Evolutionary conservation across 345 rosid genomes (phyloP).

Genomic region (Clarkia xantiana): DNA sequence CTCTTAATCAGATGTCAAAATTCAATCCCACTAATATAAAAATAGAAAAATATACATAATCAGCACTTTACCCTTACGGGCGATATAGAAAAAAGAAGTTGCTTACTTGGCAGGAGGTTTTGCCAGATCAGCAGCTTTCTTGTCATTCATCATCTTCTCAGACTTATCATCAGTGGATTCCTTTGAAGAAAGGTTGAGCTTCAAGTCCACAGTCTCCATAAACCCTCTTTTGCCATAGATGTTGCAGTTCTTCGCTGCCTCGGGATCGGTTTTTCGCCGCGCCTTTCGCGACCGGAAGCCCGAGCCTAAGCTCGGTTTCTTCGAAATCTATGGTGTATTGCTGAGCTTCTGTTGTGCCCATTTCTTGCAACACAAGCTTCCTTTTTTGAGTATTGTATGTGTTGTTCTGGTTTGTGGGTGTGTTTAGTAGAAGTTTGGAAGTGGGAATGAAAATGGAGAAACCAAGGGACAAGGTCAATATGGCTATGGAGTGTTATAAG

Average conservation of each 20-base stretch:
- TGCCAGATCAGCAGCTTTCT: too few species aligned
- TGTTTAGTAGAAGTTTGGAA: too few species aligned
- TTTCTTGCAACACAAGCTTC: slow-evolving; percentile 3
- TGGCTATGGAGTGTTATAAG: slow-evolving; percentile 13
- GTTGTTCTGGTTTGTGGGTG: too few species aligned
- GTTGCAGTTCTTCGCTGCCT: slow-evolving; percentile 5
- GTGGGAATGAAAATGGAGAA: background rate
- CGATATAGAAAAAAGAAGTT: too few species aligned
- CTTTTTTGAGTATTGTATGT: background rate
- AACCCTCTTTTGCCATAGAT: slow-evolving; percentile 52
- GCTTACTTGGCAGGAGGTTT: slow-evolving; percentile 1
- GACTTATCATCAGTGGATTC: slow-evolving; percentile 7
- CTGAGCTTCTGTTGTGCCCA: slow-evolving; percentile 9
- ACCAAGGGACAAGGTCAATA: slow-evolving; percentile 7
- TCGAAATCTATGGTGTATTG: slow-evolving; percentile 56
- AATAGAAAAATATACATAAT: too few species aligned
- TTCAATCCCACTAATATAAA: too few species aligned
- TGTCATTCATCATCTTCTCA: slow-evolving; percentile 12
- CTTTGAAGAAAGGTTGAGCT: slow-evolving; percentile 48
- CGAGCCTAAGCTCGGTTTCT: slow-evolving; percentile 77
- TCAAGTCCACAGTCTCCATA: slow-evolving; percentile 50
- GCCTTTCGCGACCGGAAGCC: slow-evolving; percentile 6
- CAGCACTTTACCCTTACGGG: too few species aligned
- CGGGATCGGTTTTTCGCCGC: background rate
- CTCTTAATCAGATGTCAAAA: too few species aligned